Evolutionary conservation across 2,329 filamentous ascomycete genomes (phyloP).

Genomic region (Fusarium lateritium): DNA sequence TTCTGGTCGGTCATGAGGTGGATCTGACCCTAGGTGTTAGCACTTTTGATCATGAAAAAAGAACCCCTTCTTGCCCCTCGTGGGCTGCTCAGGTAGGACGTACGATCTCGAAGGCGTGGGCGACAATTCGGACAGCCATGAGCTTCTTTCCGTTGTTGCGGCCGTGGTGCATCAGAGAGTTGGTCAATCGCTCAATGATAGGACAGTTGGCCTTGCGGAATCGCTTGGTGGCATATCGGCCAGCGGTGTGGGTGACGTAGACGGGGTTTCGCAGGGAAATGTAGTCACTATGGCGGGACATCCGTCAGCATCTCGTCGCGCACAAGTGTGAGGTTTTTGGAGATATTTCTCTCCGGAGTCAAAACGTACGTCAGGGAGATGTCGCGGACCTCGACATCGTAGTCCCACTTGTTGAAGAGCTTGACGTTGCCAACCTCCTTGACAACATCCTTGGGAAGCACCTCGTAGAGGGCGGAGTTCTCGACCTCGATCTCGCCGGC

Average conservation of each 20-base stretch:
- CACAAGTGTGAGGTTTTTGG: conserved; percentile 32
- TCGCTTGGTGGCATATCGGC: conserved; percentile 98
- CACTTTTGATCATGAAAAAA: conserved; percentile 16
- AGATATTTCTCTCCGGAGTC: conserved; percentile 23
- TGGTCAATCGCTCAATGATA: conserved; percentile 99
- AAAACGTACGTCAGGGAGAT: conserved; percentile 95
- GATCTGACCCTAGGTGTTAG: conserved; percentile 74
- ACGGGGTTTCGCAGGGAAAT: conserved; percentile 99
- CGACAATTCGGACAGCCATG: conserved; percentile 99
- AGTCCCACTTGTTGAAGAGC: conserved; percentile 98
- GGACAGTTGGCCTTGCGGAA: conserved; percentile 99
- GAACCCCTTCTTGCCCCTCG: conserved; percentile 6
- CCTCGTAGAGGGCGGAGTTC: conserved; percentile 79
- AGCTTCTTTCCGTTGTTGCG: conserved; percentile 99
- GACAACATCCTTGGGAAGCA: conserved; percentile 94
- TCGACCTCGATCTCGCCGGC: conserved; percentile 94
- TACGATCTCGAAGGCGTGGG: conserved; percentile 99
- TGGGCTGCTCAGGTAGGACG: conserved; percentile 59
- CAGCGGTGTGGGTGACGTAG: conserved; percentile 99
- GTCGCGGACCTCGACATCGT: conserved; percentile 99
- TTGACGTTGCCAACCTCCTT: conserved; percentile 92
- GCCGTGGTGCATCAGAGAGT: conserved; percentile 99
- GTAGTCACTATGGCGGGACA: conserved; percentile 82
- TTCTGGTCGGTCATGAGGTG: conserved; percentile 99
- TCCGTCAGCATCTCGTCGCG: conserved; percentile 53